Conservation (phyloP, 345 rosid species). For the Geranium brycei region DNA sequence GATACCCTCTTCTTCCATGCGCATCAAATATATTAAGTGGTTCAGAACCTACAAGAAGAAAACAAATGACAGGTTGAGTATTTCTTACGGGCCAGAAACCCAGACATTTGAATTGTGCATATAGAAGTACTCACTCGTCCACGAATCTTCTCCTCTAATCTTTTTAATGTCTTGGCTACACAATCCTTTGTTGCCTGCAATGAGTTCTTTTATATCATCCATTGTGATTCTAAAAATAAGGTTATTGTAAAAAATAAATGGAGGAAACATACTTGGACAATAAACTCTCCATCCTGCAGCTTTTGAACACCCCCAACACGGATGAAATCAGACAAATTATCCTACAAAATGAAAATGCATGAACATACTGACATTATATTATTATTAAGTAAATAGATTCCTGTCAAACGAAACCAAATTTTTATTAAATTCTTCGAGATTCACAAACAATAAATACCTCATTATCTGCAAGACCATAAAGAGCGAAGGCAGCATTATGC, state of each 20-base stretch:
- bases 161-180: constrained; percentile 86
- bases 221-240: background rate
- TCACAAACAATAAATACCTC: constrained; percentile 45
- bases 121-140: constrained; percentile 59
- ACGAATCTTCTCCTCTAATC: constrained; percentile 92
- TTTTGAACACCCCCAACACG: constrained; percentile 93
- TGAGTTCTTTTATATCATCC: constrained; percentile 4
- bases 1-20: constrained; percentile 65
- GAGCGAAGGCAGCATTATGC: constrained; percentile 98
- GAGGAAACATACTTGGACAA: constrained; percentile 58
- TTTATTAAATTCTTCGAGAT: constrained; percentile 5
- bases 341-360: constrained; percentile 40
- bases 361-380: background rate
- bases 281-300: constrained; percentile 94
- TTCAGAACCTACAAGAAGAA: constrained; percentile 54
- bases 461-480: constrained; percentile 96
- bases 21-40: constrained; percentile 79
- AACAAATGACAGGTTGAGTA: constrained; percentile 7
- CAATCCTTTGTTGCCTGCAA: constrained; percentile 96
- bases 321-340: constrained; percentile 89
- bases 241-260: constrained; percentile 2
- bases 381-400: constrained; percentile 1
- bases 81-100: background rate
- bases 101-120: constrained; percentile 2
- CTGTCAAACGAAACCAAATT: constrained; percentile 6